Conservation (phyloP, 371 early-diverging fungal species). For the Dichotomocladium elegans region DNA sequence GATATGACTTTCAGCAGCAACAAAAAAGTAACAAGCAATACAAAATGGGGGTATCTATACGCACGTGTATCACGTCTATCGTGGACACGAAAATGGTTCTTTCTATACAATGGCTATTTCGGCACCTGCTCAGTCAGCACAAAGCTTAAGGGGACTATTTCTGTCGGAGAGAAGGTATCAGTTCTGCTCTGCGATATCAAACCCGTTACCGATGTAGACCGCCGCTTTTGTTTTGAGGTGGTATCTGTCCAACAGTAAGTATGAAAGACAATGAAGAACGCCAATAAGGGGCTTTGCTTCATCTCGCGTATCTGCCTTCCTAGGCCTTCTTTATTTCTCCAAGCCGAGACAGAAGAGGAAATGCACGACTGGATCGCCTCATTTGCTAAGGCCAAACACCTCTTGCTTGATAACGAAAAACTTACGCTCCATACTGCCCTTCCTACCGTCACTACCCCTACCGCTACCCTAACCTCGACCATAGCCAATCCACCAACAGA, state of each 20-base stretch:
- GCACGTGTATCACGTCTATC: conserved; percentile 26
- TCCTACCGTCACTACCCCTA: background rate
- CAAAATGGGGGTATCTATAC: conserved; percentile 42
- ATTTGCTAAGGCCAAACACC: conserved; percentile 60
- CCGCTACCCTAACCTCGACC: background rate
- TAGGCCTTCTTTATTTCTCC: conserved; percentile 48
- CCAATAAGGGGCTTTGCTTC: background rate
- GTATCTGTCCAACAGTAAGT: conserved; percentile 59
- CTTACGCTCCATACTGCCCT: conserved; percentile 1
- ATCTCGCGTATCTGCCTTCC: background rate
- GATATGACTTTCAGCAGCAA: conserved; percentile 16
- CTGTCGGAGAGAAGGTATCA: conserved; percentile 52
- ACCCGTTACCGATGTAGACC: conserved; percentile 42
- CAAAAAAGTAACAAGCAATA: conserved; percentile 5
- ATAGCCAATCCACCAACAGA: conserved; percentile 1
- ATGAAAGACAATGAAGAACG: background rate
- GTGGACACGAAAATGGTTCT: conserved; percentile 59
- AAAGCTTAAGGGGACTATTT: conserved; percentile 54
- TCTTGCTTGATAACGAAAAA: conserved; percentile 21
- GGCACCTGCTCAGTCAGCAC: conserved; percentile 47
- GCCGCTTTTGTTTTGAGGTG: conserved; percentile 75
- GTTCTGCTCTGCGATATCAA: conserved; percentile 63
- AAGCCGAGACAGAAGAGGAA: conserved; percentile 72
- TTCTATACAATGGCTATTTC: conserved; percentile 57
- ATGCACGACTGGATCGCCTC: conserved; percentile 64